phyloP scores from a whole-genome alignment of 371 early-diverging fungal genomes.

The Coemansia sp. region DNA sequence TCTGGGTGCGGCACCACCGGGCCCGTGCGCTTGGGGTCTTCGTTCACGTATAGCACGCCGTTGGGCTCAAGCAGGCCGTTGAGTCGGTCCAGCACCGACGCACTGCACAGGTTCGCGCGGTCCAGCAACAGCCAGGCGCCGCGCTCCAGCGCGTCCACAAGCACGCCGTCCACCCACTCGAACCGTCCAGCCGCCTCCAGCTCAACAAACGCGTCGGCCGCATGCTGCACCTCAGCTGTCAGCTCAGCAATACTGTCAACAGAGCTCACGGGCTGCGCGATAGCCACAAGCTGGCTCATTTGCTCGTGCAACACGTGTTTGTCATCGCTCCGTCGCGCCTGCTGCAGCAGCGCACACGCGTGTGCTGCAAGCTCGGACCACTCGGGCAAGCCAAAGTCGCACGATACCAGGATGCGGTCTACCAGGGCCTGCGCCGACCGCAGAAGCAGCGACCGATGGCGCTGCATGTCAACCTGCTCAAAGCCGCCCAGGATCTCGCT shows the following conservation, averaged over 20 bases:
- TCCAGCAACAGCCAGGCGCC: slow-evolving; percentile 99
- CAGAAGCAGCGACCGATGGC: slow-evolving; percentile 63
- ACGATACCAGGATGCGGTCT: background rate
- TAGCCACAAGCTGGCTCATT: background rate
- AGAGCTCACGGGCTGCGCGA: background rate
- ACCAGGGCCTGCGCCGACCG: background rate
- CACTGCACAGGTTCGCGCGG: slow-evolving; percentile 96
- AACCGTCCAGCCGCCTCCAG: slow-evolving; percentile 73
- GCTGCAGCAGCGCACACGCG: slow-evolving; percentile 11
- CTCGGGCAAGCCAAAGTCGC: background rate
- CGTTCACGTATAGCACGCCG: slow-evolving; percentile 87
- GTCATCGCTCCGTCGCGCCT: background rate
- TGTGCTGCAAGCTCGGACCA: background rate
- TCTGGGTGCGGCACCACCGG: slow-evolving; percentile 87
- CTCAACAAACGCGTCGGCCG: slow-evolving; percentile 16
- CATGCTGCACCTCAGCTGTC: background rate
- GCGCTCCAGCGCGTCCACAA: slow-evolving; percentile 90
- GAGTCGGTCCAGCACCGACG: slow-evolving; percentile 93
- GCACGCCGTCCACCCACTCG: slow-evolving; percentile 97
- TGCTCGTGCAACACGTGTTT: too few relatives aligned
- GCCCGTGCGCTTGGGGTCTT: slow-evolving; percentile 51
- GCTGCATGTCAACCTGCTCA: slow-evolving; percentile 89
- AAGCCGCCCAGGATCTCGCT: slow-evolving; percentile 96
- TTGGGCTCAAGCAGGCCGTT: slow-evolving; percentile 92
- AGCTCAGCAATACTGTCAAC: too few relatives aligned